Evolutionary conservation across 345 rosid genomes (phyloP), one percentile per base, ranked within the genome.

Genomic region (Passiflora organensis): DNA sequence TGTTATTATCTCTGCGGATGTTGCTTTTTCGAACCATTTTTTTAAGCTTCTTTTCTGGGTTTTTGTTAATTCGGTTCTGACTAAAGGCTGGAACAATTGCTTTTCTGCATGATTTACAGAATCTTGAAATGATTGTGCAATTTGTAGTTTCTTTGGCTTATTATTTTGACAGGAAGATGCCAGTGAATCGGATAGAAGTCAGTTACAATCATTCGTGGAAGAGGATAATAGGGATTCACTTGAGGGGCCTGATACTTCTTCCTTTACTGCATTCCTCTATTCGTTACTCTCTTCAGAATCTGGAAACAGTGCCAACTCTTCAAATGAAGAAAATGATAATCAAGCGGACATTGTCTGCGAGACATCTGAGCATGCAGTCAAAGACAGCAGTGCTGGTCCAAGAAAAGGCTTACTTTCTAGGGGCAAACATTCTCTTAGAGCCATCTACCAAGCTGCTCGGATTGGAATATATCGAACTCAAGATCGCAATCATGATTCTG

Each of bases 191-290:
- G 76, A 67, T 70, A 73, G 64, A 68, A 72, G 71, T 67, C 86
- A 73, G 28, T 62, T 66, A 61, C 81, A 78, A 49, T 66, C 83
- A 2, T 53, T 64, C 24, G 54, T 51, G 34, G 89, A 80, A 52
- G 95, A 77, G 69, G 56, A 68, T 55, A 55, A 56, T 1, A 76
- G 46, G 55, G 74, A 66, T 59, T 55, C 60, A 53, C 78, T 66
- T 50, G 84, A 80, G 62, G 96, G 82, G 16, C 99, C 99, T 0
- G 96, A 93, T 69, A 88, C 99, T 15, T 93, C 99, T 55, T 93
- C 99, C 18, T 89, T 93, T 66, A 70, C 87, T 41, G 95, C 96
- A 13, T 93, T 93, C 70, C 87, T 93, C 47, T 82, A 81, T 65
- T 93, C 99, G 10, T 73, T 91, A 4, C 65, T 93, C 65, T 73